Base-by-base conservation (phyloP, 2,329 filamentous ascomycete genomes). In the Madurella mycetomatis region DNA sequence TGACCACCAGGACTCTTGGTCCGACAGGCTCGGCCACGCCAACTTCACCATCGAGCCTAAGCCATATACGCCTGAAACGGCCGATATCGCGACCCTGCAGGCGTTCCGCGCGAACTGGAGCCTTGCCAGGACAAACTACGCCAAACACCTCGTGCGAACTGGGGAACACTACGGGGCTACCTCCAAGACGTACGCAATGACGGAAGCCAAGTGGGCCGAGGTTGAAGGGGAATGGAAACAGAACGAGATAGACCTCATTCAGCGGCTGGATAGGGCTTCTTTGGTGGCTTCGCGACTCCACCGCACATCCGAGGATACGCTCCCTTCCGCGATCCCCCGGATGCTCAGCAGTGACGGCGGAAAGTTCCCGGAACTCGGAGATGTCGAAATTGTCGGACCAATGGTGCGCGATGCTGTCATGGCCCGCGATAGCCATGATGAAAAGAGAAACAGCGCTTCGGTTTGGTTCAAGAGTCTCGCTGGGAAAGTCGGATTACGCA, bases 361-460 rank as follows among this genome's bases (percentile, higher is more conserved):
- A 66, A 96, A 96, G 70, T 96, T 96, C 65, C 91, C 91, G 19
- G 84, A 86, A 63, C 82, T 92, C 32, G 91, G 91, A 49, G 91
- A 96, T 65, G 87, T 92, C 64, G 92, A 95, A 69, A 95, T 96
- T 67, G 90, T 96, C 43, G 92, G 92, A 1, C 92, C 92, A 7
- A 96, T 96, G 92, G 83, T 84, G 62, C 80, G 81, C 12, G 79
- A 82, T 60, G 73, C 75, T 40, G 72, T 76, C 58, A 83, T 83
- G 79, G 69, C 71, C 31, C 72, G 76, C 45, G 69, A 72, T 13
- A 68, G 67, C 45, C 58, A 62, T 1, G 61, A 66, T 53, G 75
- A 78, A 43, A 73, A 76, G 59, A 72, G 72, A 59, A 75, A 72
- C 58, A 65, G 70, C 16, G 66, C 70, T 40, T 73, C 73, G 17